A percentile compares a stretch with the other conserved stretches of the same genome.
Evolutionary conservation across 441 rosid species (phyloP).

Genomic region (Pelargonium myrrhifolium): DNA sequence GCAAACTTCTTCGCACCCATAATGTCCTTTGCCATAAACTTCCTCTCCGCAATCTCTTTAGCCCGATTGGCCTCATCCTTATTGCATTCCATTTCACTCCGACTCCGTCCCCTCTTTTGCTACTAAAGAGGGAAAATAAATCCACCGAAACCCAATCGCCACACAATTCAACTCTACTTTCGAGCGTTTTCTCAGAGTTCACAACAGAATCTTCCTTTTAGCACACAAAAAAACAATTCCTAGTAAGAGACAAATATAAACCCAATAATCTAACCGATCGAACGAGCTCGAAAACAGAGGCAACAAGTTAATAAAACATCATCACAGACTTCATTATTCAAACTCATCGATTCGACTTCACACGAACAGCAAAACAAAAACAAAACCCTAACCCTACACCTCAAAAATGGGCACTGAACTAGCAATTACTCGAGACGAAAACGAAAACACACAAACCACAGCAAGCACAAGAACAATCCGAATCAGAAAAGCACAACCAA

Average conservation of each 20-base stretch:
- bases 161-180: conserved; percentile 3
- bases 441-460: neutral
- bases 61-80: conserved; percentile 89
- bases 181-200: conserved; percentile 4
- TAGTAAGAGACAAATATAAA: neutral
- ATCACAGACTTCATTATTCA: neutral
- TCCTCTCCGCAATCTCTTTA: conserved; percentile 79
- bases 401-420: neutral
- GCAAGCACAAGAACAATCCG: neutral
- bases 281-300: neutral
- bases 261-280: conserved; percentile 1
- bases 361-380: neutral
- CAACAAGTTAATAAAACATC: neutral
- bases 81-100: conserved; percentile 72
- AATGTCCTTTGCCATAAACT: conserved; percentile 56
- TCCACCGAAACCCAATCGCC: conserved; percentile 6
- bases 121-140: neutral
- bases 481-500: conserved; percentile 15
- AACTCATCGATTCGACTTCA: neutral
- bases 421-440: neutral
- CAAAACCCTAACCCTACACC: neutral
- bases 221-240: neutral
- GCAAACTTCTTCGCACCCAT: conserved; percentile 69
- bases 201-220: neutral
- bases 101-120: conserved; percentile 1